Percentiles rank a stretch among this genome's conserved stretches.
Evolutionary conservation across 139 green algal genomes (phyloP).

Genomic region (Asterochloris sp.): DNA sequence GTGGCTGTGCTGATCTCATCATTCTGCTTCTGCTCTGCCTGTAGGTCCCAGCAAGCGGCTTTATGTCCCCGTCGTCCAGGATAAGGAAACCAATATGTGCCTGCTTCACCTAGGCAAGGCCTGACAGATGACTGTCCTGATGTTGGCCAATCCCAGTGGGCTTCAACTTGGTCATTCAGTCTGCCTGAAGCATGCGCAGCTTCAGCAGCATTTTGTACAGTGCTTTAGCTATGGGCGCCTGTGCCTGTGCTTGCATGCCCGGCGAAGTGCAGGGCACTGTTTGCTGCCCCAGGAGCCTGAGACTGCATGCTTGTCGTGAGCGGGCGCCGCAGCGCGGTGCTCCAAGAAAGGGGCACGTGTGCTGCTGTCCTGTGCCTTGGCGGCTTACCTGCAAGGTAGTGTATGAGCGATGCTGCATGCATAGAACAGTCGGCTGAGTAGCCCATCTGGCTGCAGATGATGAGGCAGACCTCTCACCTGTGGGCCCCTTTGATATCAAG

Average conservation of each 20-base stretch:
- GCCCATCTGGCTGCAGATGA: constrained; percentile 35
- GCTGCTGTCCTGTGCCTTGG: not conserved
- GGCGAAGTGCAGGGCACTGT: not conserved
- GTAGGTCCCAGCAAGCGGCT: constrained; percentile 34
- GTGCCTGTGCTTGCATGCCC: too few species aligned
- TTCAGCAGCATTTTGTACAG: not conserved
- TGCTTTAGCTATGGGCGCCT: not conserved
- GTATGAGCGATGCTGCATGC: not conserved
- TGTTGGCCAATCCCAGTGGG: not conserved
- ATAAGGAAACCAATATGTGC: constrained; percentile 76
- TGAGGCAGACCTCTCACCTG: constrained; percentile 33
- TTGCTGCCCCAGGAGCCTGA: not conserved
- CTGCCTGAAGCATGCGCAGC: too few species aligned
- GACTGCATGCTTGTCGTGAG: not conserved
- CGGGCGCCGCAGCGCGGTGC: not conserved
- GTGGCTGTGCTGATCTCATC: not conserved
- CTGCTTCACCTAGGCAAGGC: constrained; percentile 65
- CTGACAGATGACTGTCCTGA: too few species aligned
- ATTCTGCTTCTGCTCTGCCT: not conserved
- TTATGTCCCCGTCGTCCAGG: constrained; percentile 72
- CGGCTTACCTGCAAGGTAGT: not conserved
- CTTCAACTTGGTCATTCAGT: not conserved
- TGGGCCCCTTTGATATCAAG: constrained; percentile 74
- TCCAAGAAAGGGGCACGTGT: not conserved
- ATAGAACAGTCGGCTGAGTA: not conserved